A percentile compares a stretch with the other conserved stretches of the same genome.
These are phyloP conservation scores for Wickerhamomyces sp. DNA, from an alignment of 1,139 yeast genomes.

Conservation along the genomic window DNA sequence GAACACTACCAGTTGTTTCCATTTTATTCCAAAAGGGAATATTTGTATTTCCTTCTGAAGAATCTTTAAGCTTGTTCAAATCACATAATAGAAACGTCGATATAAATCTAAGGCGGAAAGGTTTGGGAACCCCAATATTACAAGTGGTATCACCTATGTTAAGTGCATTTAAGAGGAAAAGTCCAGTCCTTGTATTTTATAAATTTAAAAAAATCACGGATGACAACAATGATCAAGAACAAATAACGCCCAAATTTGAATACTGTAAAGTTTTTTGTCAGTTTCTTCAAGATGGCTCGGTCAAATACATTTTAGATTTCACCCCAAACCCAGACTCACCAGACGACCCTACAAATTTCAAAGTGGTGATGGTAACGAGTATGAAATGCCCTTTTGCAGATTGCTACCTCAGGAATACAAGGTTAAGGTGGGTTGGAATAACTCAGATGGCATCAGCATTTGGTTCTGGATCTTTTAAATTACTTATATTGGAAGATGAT, in stretches of 20 bases:
- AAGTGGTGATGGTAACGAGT: conserved; percentile 16
- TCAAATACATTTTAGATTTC: conserved; percentile 18
- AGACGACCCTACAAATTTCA: conserved; percentile 13
- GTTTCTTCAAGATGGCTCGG: conserved; percentile 12
- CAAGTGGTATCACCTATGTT: conserved; percentile 27
- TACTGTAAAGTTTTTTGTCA: conserved; percentile 21
- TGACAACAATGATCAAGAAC: conserved; percentile 1
- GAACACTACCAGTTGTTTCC: conserved; percentile 29
- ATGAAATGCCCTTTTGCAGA: conserved; percentile 19
- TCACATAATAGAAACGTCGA: conserved; percentile 25
- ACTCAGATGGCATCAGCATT: conserved; percentile 14
- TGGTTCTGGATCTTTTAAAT: conserved; percentile 19
- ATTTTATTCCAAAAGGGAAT: conserved; percentile 27
- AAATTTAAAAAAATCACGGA: conserved; percentile 20
- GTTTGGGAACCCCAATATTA: conserved; percentile 29
- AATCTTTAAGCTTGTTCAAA: conserved; percentile 24
- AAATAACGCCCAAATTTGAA: conserved; percentile 10
- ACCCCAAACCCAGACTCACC: conserved; percentile 15
- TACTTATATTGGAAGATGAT: conserved; percentile 27
- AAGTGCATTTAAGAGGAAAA: conserved; percentile 25
- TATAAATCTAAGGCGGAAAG: conserved; percentile 15
- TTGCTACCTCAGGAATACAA: conserved; percentile 15
- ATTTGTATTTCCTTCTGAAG: conserved; percentile 28
- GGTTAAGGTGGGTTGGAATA: conserved; percentile 23
- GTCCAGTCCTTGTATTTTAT: conserved; percentile 27